Evolutionary conservation across 176 grass and related monocot genomes (phyloP), one percentile per base, ranked within the genome.

Genomic region (Musa itinerans): DNA sequence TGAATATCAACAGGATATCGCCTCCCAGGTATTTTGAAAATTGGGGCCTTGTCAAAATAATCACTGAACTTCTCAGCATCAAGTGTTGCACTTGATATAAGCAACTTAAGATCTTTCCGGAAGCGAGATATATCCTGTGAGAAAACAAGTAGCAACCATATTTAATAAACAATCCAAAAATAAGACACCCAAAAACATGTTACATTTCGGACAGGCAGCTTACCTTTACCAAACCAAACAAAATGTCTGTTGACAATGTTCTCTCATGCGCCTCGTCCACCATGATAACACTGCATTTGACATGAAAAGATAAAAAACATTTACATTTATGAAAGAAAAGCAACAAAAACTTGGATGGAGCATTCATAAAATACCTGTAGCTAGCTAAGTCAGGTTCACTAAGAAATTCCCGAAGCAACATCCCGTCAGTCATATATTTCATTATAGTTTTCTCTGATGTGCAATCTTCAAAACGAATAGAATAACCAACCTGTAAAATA

Each of bases 381-480:
- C 90, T 81, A 68, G 94, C 94, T 79, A 97, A 85, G 85, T 97
- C 88, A 78, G 90, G 90, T 72, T 97, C 94, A 62, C 94, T 88
- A 76, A 97, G 94, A 80, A 97, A 97, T 78, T 97, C 94, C 62
- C 94, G 81, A 24, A 97, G 69, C 74, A 98, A 84, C 94, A 98
- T 98, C 27, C 94, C 90, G 63, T 98, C 94, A 54, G 94, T 98
- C 94, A 98, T 98, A 74, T 98, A 98, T 72, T 93, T 93, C 23
- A 98, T 71, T n/a, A 98, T 61, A 78, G 94, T 98, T 72, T 98
- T 98, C 11, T 98, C 94, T 43, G 94, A 98, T 19, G 90, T 98
- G 69, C 94, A 98, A 86, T 98, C 94, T 78, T 98, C 94, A 84
- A 98, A 98, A 50, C 94, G 86, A 83, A 98, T 98, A 54, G 94